Evolutionary conservation across 164 flowering plant species (phyloP), one percentile per base, ranked within the genome.

Genomic region (Taxillus chinensis): DNA sequence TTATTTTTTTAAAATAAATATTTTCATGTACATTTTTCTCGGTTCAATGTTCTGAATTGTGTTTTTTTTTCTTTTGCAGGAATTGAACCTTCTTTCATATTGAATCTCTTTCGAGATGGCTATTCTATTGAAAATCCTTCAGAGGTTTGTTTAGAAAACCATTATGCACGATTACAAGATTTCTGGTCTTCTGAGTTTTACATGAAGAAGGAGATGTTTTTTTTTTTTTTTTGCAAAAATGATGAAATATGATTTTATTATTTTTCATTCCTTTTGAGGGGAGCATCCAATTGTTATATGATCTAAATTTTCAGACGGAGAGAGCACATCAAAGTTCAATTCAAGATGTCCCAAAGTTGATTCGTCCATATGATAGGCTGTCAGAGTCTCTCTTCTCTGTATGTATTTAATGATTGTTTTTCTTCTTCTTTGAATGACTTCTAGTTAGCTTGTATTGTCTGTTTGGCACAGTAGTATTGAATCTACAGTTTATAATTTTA

Each of bases 371-470:
- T 77, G 92, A 95, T 70, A 80, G 82, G 73, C 64, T 80, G 59
- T 89, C 95, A n/a, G 97, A 95, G 74, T 69, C 81, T 65, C 80
- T 91, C 15, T 87, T 95, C 64, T 80, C 89, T 46, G 99, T 91
- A 79, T 75, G 82, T 72, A 14, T 64, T 39, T 62, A 50, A 27
- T 50, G 43, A 10, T 58, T 54, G 38, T 8, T 64, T 64, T 37
- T 54, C 12, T 51, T 1, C 45, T 57, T 61, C n/a, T 45, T 15
- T 14, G n/a, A 27, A 17, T 12, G 11, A 27, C 27, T 27, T 27
- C 27, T 27, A 27, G 27, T 0, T 27, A 27, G 0, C 27, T 27
- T 27, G 1, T 27, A 27, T 27, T 27, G 27, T 27, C 27, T 27
- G 27, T 27, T 27, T 27, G 27, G 27, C 27, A 27, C 27, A 27